These are phyloP conservation scores for Ramicandelaber brevisporus DNA, from an alignment of 192 early-diverging fungal genomes.

Conservation along the genomic window DNA sequence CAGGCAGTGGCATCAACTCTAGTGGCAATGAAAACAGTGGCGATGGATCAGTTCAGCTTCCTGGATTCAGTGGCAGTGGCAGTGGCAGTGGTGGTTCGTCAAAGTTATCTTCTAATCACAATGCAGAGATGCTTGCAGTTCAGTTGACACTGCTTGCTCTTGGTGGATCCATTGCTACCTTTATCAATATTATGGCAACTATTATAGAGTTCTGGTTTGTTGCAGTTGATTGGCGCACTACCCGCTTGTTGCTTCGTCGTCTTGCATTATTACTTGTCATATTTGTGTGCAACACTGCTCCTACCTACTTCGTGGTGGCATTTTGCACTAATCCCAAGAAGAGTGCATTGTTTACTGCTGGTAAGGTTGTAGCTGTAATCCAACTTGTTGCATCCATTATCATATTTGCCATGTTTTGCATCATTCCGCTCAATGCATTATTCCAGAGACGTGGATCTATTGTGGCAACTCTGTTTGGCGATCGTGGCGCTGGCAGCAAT, in stretches of 20 bases:
- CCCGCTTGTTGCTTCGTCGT: conserved; percentile 20
- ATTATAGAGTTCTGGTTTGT: conserved; percentile 46
- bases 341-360: conserved; percentile 10
- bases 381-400: conserved; percentile 42
- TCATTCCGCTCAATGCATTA: conserved; percentile 34
- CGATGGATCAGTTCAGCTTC: conserved; percentile 3
- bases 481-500: too few relatives aligned
- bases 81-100: too few relatives aligned
- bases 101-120: too few relatives aligned
- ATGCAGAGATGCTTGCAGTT: too few relatives aligned
- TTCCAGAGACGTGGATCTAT: too few relatives aligned
- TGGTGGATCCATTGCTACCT: conserved; percentile 38
- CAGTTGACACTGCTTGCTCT: conserved; percentile 39
- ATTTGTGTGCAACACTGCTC: conserved; percentile 30
- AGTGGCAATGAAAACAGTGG: conserved; percentile 11
- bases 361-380: conserved; percentile 29
- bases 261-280: conserved; percentile 26
- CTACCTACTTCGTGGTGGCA: conserved; percentile 36
- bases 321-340: too few relatives aligned
- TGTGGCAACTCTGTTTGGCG: too few relatives aligned
- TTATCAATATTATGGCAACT: conserved; percentile 34
- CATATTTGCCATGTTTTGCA: conserved; percentile 32
- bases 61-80: too few relatives aligned
- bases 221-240: conserved; percentile 29
- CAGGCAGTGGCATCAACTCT: conserved; percentile 4